A percentile compares a stretch with the other conserved stretches of the same genome.
Conservation (phyloP, 1,139 yeast genomes). For the Yamadazyma blattariae region DNA sequence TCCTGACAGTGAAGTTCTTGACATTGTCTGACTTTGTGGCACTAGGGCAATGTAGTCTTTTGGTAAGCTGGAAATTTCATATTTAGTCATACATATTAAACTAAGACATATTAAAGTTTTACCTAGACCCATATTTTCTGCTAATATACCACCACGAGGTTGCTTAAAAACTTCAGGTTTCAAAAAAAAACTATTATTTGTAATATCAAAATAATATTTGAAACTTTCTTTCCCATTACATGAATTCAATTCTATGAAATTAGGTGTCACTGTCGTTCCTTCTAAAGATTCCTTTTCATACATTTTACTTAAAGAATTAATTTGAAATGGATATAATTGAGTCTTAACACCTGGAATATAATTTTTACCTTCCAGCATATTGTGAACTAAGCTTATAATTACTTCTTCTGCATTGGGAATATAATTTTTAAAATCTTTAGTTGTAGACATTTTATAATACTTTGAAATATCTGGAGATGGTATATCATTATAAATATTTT, state of each 20-base stretch:
- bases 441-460: conserved; percentile 12
- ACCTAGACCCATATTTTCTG: conserved; percentile 78
- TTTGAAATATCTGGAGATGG: conserved; percentile 34
- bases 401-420: conserved; percentile 20
- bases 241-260: conserved; percentile 29
- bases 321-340: conserved; percentile 53
- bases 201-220: conserved; percentile 34
- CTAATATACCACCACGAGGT: conserved; percentile 67
- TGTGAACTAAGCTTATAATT: conserved; percentile 14
- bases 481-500: conserved; percentile 35
- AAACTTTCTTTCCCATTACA: conserved; percentile 12
- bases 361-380: conserved; percentile 14
- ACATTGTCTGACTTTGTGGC: conserved; percentile 11
- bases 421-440: conserved; percentile 1
- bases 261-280: conserved; percentile 39
- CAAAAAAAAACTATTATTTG: conserved; percentile 20
- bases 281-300: conserved; percentile 46
- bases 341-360: conserved; percentile 50
- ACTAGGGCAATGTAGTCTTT: conserved; percentile 20
- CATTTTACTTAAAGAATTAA: conserved; percentile 59
- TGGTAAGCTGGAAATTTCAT: conserved; percentile 50
- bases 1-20: conserved; percentile 5
- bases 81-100: conserved; percentile 53
- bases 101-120: conserved; percentile 68
- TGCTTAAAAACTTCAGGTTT: conserved; percentile 41